Conservation (phyloP, 2,329 filamentous ascomycete species). For the Aspergillus sp. region DNA sequence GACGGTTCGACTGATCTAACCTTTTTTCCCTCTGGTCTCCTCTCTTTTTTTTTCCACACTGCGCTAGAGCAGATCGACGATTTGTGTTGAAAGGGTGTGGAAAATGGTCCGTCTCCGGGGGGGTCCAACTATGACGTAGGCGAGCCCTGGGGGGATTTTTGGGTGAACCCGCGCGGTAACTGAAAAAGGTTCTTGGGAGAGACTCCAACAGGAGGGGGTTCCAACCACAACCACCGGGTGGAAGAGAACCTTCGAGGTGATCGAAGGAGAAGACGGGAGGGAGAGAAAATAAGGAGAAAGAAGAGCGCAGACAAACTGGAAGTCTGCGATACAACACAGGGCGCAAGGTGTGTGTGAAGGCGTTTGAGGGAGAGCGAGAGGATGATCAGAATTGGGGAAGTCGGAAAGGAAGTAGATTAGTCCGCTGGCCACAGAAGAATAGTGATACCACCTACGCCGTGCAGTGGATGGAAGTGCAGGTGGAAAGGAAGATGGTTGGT, state of each 20-base stretch:
- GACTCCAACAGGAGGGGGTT: neutral
- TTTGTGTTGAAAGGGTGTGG: constrained; percentile 16
- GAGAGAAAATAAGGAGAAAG: neutral
- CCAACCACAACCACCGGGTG: neutral
- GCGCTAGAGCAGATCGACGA: constrained; percentile 19
- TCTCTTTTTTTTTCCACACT: neutral
- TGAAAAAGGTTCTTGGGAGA: constrained; percentile 5
- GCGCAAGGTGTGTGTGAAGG: constrained; percentile 6
- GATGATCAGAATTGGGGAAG: constrained; percentile 14
- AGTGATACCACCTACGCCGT: too few relatives aligned
- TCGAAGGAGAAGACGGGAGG: neutral
- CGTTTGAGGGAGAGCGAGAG: constrained; percentile 4
- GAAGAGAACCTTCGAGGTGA: neutral
- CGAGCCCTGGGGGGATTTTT: constrained; percentile 18
- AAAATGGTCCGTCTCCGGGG: constrained; percentile 27
- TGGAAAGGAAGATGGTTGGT: too few relatives aligned
- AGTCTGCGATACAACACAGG: neutral
- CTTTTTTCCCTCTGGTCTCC: constrained; percentile 16
- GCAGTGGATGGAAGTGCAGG: too few relatives aligned
- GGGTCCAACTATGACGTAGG: constrained; percentile 33
- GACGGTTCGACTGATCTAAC: constrained; percentile 21
- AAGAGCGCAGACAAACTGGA: neutral
- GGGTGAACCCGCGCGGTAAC: constrained; percentile 19
- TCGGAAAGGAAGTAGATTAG: constrained; percentile 25
- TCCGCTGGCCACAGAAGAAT: constrained; percentile 14